A percentile compares a stretch with the other conserved stretches of the same genome.
These are phyloP conservation scores for Nelumbo lutea DNA, from an alignment of 164 flowering plant genomes.

Conservation along the genomic window DNA sequence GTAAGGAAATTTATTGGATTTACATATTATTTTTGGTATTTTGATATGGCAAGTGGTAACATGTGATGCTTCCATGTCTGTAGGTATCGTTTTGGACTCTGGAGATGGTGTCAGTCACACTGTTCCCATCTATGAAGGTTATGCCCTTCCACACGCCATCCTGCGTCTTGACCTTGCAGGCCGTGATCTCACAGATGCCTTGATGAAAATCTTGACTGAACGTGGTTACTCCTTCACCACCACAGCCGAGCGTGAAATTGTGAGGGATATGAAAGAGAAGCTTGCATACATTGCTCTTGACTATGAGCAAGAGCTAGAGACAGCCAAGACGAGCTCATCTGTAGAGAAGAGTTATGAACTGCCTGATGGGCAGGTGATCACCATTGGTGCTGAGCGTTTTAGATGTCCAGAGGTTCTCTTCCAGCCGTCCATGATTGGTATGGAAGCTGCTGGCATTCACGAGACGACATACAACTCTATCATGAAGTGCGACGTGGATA, in stretches of 20 bases:
- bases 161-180: slow-evolving; percentile 73
- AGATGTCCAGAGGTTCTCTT: slow-evolving; percentile 81
- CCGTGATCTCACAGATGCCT: slow-evolving; percentile 69
- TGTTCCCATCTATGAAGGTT: slow-evolving; percentile 80
- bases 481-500: slow-evolving; percentile 87
- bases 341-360: slow-evolving; percentile 75
- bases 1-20: slow-evolving; percentile 25
- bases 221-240: slow-evolving; percentile 55
- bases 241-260: slow-evolving; percentile 62
- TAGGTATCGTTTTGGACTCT: slow-evolving; percentile 71
- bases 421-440: slow-evolving; percentile 83
- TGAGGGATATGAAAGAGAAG: slow-evolving; percentile 45
- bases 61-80: background rate
- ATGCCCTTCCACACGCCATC: slow-evolving; percentile 84
- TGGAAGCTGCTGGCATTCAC: slow-evolving; percentile 80
- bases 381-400: slow-evolving; percentile 76
- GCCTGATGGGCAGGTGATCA: slow-evolving; percentile 80
- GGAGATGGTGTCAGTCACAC: slow-evolving; percentile 88
- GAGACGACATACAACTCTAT: slow-evolving; percentile 82
- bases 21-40: background rate
- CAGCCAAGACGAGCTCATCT: slow-evolving; percentile 57
- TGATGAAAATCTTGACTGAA: slow-evolving; percentile 72
- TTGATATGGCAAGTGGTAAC: background rate
- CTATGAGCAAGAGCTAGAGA: slow-evolving; percentile 69
- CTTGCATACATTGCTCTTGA: slow-evolving; percentile 73